Base-by-base conservation (phyloP, 768 basidiomycete genomes). In the Tricholoma terreum region DNA sequence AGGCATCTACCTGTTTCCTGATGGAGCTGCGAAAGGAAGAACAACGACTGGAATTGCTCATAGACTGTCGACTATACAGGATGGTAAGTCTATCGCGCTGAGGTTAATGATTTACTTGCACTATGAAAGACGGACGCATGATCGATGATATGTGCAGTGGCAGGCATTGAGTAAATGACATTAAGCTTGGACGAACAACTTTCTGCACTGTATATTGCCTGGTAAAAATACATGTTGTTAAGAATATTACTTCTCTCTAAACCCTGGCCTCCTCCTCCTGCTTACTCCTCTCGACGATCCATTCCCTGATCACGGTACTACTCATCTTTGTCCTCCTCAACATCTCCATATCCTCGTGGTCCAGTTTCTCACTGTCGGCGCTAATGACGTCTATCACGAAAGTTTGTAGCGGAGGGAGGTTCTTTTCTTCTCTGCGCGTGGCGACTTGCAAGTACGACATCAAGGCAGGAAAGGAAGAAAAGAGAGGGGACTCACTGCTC, bases 1-100 rank as follows among this genome's bases (percentile, higher is more conserved):
- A n/a, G n/a, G n/a, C n/a, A n/a, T n/a, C n/a, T n/a, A n/a, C n/a
- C n/a, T n/a, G n/a, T n/a, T n/a, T n/a, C n/a, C n/a, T n/a, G n/a
- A n/a, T n/a, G n/a, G 85, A 65, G 96, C 95, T 6, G 87, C 93
- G 2, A 90, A 85, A 74, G 94, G 94, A 35, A 83, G 96, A 56
- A 96, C 95, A 5, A 97, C 94, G 6, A 89, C 94, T 58, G 90
- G 94, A 14, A 96, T 99, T 60, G 96, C 96, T 1, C 97, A 98
- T 73, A 83, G 96, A 52, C 73, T 99, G 56, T 90, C 89, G 11
- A 93, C 91, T 3, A 95, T 96, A 61, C 92, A 96, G 71, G 90
- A 92, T 64, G 92, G 92, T 8, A 85, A 95, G 70, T 21, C 45
- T 59, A n/a, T n/a, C n/a, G n/a, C n/a, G n/a, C n/a, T n/a, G n/a